Percentiles rank a stretch among this genome's conserved stretches.
Conservation (phyloP, 345 rosid genomes). For the Citrus trifoliata region DNA sequence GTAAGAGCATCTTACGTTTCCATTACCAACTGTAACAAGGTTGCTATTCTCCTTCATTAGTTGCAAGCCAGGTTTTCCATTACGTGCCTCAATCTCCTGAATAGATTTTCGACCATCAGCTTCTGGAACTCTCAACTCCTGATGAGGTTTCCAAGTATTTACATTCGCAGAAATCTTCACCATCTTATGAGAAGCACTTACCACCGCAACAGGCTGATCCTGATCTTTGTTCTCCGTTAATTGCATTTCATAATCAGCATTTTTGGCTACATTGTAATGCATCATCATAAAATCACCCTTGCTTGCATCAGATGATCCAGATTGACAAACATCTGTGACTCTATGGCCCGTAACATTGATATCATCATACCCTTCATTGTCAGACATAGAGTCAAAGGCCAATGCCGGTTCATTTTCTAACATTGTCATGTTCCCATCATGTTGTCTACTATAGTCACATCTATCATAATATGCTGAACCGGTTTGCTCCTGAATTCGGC, state of each 20-base stretch:
- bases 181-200: constrained; percentile 35
- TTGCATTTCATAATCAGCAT: constrained; percentile 32
- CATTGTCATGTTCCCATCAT: constrained; percentile 31
- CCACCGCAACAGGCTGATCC: constrained; percentile 32
- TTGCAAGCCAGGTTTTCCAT: constrained; percentile 32
- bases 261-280: constrained; percentile 37
- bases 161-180: constrained; percentile 44
- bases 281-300: constrained; percentile 38
- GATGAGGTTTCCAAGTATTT: constrained; percentile 50
- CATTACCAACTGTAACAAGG: constrained; percentile 42
- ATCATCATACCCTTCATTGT: constrained; percentile 48
- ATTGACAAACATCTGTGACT: constrained; percentile 24
- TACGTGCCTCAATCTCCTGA: constrained; percentile 29
- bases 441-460: constrained; percentile 37
- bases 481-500: constrained; percentile 29
- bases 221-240: constrained; percentile 24
- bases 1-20: constrained; percentile 54
- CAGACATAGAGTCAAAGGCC: constrained; percentile 39
- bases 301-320: constrained; percentile 36
- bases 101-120: constrained; percentile 37
- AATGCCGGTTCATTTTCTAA: constrained; percentile 40
- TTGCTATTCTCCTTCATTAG: constrained; percentile 38
- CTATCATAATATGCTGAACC: constrained; percentile 26
- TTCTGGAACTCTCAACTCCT: constrained; percentile 42
- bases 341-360: constrained; percentile 24